Conservation (phyloP, 441 rosid species). For the Populus hybrid region DNA sequence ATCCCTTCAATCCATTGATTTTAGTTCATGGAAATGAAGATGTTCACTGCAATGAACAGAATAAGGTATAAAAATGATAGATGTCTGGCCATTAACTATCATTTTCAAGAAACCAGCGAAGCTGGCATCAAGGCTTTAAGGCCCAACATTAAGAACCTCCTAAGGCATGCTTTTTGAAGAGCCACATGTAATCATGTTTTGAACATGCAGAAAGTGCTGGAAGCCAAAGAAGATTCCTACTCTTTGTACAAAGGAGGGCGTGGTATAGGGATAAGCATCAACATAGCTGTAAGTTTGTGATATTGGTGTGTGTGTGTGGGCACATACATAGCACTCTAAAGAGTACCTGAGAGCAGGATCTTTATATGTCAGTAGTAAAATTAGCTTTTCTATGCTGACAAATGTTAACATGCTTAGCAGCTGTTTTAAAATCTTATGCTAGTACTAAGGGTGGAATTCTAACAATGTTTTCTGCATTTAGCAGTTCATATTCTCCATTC, state of each 20-base stretch:
- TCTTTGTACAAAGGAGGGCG: background rate
- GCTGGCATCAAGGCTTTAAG: background rate
- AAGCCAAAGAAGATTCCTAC: background rate
- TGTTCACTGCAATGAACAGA: background rate
- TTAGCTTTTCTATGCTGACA: background rate
- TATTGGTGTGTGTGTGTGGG: background rate
- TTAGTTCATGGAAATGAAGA: conserved; percentile 65
- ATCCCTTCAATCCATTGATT: conserved; percentile 83
- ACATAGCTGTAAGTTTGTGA: background rate
- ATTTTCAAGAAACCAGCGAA: conserved; percentile 2
- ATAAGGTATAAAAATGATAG: background rate
- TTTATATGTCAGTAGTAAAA: background rate
- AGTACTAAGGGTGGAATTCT: background rate
- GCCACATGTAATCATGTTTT: background rate
- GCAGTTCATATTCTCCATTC: background rate
- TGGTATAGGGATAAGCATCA: background rate
- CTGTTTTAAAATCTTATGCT: background rate
- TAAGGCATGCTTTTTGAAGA: background rate
- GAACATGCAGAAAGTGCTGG: background rate
- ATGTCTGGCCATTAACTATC: background rate
- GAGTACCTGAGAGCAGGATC: background rate
- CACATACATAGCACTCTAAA: background rate
- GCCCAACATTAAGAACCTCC: background rate
- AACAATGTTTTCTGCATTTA: background rate
- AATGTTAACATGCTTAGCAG: background rate